phyloP scores from a whole-genome alignment of 192 early-diverging fungal species.

The Podila minutissima region DNA sequence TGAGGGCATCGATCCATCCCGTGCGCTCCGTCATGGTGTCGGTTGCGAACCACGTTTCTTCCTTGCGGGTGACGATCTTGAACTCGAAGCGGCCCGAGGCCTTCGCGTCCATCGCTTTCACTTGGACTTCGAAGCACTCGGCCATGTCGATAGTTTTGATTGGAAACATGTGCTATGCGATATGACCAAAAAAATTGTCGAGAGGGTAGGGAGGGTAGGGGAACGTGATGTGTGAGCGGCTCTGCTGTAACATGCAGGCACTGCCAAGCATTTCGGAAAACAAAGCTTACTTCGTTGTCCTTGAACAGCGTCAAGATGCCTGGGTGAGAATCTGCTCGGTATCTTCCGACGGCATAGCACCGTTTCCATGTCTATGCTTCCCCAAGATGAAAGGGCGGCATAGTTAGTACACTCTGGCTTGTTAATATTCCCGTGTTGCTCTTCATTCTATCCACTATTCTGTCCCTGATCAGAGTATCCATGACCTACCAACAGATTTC shows the following conservation, averaged over 20 bases:
- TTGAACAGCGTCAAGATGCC: slow-evolving; percentile 59
- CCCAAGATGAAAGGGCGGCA: neutral
- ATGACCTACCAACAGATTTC: slow-evolving; percentile 53
- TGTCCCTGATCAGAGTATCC: neutral
- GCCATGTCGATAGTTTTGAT: slow-evolving; percentile 62
- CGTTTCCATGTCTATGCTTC: slow-evolving; percentile 57
- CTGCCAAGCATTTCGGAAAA: neutral
- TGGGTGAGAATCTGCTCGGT: slow-evolving; percentile 57
- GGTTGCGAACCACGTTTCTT: slow-evolving; percentile 58
- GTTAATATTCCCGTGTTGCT: too few species aligned
- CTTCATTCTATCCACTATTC: neutral
- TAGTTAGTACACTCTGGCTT: neutral
- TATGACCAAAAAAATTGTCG: too few species aligned
- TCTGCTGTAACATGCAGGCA: too few species aligned
- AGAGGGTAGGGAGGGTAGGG: too few species aligned
- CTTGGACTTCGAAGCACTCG: slow-evolving; percentile 56
- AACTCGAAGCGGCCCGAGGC: slow-evolving; percentile 58
- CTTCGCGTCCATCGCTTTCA: slow-evolving; percentile 53
- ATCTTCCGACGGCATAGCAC: slow-evolving; percentile 59
- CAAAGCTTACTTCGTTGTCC: slow-evolving; percentile 58
- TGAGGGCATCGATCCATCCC: slow-evolving; percentile 58
- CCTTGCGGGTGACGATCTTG: slow-evolving; percentile 53
- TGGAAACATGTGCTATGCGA: slow-evolving; percentile 45
- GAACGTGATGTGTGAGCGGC: too few species aligned
- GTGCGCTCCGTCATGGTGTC: slow-evolving; percentile 57